Base-by-base conservation (phyloP, 768 basidiomycete genomes). In the Leucocoprinus leucothites region DNA sequence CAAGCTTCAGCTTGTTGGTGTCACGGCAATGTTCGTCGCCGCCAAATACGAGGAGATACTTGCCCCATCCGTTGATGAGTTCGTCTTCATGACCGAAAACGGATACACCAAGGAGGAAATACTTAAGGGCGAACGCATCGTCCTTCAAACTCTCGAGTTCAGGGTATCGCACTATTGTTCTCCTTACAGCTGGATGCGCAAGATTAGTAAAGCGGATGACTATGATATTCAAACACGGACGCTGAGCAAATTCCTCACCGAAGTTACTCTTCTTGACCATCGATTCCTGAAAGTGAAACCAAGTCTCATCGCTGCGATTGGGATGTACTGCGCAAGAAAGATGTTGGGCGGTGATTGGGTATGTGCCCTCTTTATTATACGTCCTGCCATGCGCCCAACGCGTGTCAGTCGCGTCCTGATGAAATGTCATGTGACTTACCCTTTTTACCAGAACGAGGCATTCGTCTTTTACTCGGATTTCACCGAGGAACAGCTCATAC, bases 21-120 rank as follows among this genome's bases (percentile, higher is more conserved):
- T 99, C 58, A 97, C 95, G 0, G 96, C 97, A 46, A 95, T 99
- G 90, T 98, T 98, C 77, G 88, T 99, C 62, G 97, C 97, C 0
- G 89, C 94, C 56, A 99, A 99, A 72, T 99, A 98, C 75, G 97
- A 99, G 72, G 97, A 99, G 71, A 98, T 99, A 65, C 81, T 99
- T 55, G 96, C 97, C 0, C 97, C 97, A 0, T 89, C 87, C 4
- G 93, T 95, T 16, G 94, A 97, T n/a, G 96, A 98, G 71, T 99
- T 98, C 63, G 94, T 97, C 58, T 93, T 82, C 79, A 94, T 99
- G 91, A 96, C 96, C 18, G 93, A 98, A 71, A 90, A 89, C 57
- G 94, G 90, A 1, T 98, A 94, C 72, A 83, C 83, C 51, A 89
- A 87, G 71, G 96, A 98, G 53, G 97, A 99, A 72, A 94, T 99